A percentile compares a stretch with the other conserved stretches of the same genome.
Evolutionary conservation across 768 basidiomycete genomes (phyloP).

Genomic region (Tubosaeta sp.): DNA sequence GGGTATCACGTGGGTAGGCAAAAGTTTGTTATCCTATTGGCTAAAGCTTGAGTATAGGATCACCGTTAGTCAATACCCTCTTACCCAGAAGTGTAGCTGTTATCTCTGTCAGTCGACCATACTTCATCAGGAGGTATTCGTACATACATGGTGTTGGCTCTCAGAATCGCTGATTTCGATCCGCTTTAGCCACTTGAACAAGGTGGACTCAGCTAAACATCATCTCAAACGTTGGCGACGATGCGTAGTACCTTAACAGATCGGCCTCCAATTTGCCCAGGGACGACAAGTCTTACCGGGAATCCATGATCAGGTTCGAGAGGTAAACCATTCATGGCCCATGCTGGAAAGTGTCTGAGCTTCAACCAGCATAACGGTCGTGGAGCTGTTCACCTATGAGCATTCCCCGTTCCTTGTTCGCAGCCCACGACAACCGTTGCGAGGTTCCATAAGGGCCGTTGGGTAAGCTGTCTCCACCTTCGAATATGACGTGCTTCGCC

Average conservation of each 20-base stretch:
- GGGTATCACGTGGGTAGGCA: constrained; percentile 49
- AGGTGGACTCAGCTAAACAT: background rate
- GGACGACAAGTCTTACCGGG: constrained; percentile 59
- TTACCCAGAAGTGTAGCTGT: constrained; percentile 36
- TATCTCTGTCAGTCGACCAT: background rate
- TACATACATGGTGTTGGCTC: constrained; percentile 46
- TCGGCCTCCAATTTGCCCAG: constrained; percentile 59
- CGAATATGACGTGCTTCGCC: constrained; percentile 54
- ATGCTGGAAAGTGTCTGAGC: constrained; percentile 21
- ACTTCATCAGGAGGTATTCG: background rate
- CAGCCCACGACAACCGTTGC: constrained; percentile 44
- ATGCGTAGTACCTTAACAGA: constrained; percentile 36
- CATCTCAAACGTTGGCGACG: background rate
- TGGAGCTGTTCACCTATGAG: constrained; percentile 32
- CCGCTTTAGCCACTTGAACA: constrained; percentile 48
- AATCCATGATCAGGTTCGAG: constrained; percentile 63
- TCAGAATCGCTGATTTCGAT: constrained; percentile 51
- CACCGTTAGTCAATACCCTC: background rate
- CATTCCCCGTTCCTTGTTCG: constrained; percentile 45
- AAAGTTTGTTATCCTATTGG: constrained; percentile 52
- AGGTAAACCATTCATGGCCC: constrained; percentile 59
- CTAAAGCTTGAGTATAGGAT: background rate
- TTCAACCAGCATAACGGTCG: background rate
- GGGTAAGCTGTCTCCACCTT: constrained; percentile 53
- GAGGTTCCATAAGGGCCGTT: constrained; percentile 59